These are phyloP conservation scores for Royoungia palumana DNA, from an alignment of 768 basidiomycete species.

Conservation along the genomic window DNA sequence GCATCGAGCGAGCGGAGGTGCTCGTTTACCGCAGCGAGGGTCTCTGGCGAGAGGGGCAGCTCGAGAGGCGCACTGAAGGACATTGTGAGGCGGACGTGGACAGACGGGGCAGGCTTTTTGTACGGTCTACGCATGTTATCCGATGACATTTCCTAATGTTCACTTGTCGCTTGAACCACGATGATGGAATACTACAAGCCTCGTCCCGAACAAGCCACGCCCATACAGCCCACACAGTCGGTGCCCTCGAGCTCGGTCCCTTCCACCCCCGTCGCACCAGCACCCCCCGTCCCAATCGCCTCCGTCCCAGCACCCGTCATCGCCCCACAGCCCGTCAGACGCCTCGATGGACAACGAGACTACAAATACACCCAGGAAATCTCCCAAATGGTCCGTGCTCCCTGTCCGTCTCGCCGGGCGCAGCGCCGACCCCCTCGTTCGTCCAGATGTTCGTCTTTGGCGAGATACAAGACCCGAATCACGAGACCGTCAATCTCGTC, in stretches of 20 bases:
- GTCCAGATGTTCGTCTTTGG: conserved; percentile 99
- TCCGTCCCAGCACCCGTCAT: conserved; percentile 7
- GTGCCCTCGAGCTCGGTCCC: conserved; percentile 14
- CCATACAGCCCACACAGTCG: conserved; percentile 14
- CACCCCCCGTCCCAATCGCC: conserved; percentile 3
- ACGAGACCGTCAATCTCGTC: conserved; percentile 88
- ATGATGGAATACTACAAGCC: conserved; percentile 30
- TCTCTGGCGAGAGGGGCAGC: conserved; percentile 54
- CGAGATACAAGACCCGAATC: conserved; percentile 86
- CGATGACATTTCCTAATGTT: no score
- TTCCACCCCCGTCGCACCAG: conserved; percentile 18
- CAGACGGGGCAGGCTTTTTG: no score
- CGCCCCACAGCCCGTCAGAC: conserved; percentile 11
- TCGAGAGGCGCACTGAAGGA: conserved; percentile 40
- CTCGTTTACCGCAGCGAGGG: conserved; percentile 68
- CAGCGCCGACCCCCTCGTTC: not conserved
- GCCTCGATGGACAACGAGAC: conserved; percentile 41
- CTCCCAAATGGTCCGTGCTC: conserved; percentile 69
- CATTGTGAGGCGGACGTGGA: conserved; percentile 4
- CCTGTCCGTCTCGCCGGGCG: not conserved
- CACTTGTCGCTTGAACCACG: no score
- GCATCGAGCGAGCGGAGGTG: conserved; percentile 71
- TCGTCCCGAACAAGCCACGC: conserved; percentile 20
- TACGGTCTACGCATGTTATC: no score
- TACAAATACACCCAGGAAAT: conserved; percentile 93